A percentile compares a stretch with the other conserved stretches of the same genome.
Evolutionary conservation across 805 yeast species (phyloP).

Genomic region (Sugiyamaella americana): DNA sequence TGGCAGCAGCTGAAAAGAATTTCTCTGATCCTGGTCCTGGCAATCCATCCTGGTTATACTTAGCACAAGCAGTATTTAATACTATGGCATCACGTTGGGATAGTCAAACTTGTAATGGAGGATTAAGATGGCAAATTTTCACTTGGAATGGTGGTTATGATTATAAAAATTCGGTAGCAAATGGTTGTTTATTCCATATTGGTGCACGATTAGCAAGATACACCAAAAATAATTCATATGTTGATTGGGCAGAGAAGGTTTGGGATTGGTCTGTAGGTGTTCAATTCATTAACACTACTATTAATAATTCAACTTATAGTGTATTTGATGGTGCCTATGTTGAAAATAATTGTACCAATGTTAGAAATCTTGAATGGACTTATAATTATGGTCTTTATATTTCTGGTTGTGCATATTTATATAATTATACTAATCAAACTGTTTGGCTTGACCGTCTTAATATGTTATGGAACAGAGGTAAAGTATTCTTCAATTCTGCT

Average conservation of each 20-base stretch:
- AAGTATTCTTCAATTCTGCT: conserved; percentile 17
- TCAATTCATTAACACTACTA: conserved; percentile 38
- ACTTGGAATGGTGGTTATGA: conserved; percentile 91
- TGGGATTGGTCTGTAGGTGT: conserved; percentile 74
- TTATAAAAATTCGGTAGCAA: conserved; percentile 87
- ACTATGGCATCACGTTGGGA: conserved; percentile 93
- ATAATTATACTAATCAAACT: conserved; percentile 60
- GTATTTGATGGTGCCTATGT: conserved; percentile 34
- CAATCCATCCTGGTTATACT: conserved; percentile 69
- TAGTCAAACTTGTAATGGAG: conserved; percentile 65
- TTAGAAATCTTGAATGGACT: conserved; percentile 68
- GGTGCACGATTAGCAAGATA: conserved; percentile 84
- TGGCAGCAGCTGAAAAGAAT: conserved; percentile 87
- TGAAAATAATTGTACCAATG: conserved; percentile 52
- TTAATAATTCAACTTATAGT: conserved; percentile 33
- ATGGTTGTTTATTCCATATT: conserved; percentile 80
- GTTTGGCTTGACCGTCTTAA: conserved; percentile 62
- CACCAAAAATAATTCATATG: conserved; percentile 66
- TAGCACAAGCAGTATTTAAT: conserved; percentile 86
- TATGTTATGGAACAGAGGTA: conserved; percentile 45
- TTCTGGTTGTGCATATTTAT: conserved; percentile 75
- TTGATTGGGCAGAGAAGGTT: conserved; percentile 64
- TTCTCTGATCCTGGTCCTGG: conserved; percentile 61
- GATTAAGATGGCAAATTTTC: conserved; percentile 94
- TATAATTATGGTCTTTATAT: conserved; percentile 78